Percentiles rank a stretch among this genome's conserved stretches.
Conservation (phyloP, 345 rosid species). For the Dovyalis caffra region DNA sequence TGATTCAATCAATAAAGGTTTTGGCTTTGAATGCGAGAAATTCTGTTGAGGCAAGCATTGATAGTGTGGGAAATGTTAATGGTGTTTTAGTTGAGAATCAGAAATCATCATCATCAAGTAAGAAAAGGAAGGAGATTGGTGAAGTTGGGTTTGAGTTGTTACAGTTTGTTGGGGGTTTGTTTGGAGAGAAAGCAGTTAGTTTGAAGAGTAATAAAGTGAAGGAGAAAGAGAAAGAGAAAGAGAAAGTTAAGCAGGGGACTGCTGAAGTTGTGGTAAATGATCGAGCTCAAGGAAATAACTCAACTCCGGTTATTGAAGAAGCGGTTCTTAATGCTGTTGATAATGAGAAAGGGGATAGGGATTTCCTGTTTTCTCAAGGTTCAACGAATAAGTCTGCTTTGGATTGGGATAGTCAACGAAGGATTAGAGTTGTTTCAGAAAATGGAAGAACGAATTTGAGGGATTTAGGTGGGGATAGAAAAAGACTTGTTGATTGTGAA, state of each 20-base stretch:
- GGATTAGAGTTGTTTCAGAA: conserved; percentile 16
- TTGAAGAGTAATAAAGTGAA: conserved; percentile 37
- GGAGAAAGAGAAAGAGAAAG: conserved; percentile 28
- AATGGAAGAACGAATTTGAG: conserved; percentile 19
- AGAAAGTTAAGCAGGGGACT: conserved; percentile 34
- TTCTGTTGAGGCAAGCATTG: conserved; percentile 27
- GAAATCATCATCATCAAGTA: conserved; percentile 29
- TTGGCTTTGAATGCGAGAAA: conserved; percentile 41
- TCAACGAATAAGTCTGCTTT: conserved; percentile 18
- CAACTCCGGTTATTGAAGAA: conserved; percentile 18
- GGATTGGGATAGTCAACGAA: conserved; percentile 26
- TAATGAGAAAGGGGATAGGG: conserved; percentile 6
- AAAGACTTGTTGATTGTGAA: conserved; percentile 28
- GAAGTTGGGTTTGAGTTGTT: conserved; percentile 35
- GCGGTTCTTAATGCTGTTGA: conserved; percentile 6
- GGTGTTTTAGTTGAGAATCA: conserved; percentile 29
- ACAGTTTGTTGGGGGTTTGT: conserved; percentile 37
- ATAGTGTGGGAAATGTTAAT: conserved; percentile 21
- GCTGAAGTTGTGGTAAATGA: conserved; percentile 18
- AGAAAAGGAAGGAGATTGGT: conserved; percentile 39
- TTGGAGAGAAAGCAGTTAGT: conserved; percentile 34
- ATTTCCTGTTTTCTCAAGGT: conserved; percentile 23
- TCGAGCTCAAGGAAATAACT: conserved; percentile 29
- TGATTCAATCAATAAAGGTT: conserved; percentile 40
- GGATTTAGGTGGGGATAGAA: conserved; percentile 19